These are phyloP conservation scores for Nannochloropsis oceanica DNA, from an alignment of 108 stramenopile species.

Conservation along the genomic window DNA sequence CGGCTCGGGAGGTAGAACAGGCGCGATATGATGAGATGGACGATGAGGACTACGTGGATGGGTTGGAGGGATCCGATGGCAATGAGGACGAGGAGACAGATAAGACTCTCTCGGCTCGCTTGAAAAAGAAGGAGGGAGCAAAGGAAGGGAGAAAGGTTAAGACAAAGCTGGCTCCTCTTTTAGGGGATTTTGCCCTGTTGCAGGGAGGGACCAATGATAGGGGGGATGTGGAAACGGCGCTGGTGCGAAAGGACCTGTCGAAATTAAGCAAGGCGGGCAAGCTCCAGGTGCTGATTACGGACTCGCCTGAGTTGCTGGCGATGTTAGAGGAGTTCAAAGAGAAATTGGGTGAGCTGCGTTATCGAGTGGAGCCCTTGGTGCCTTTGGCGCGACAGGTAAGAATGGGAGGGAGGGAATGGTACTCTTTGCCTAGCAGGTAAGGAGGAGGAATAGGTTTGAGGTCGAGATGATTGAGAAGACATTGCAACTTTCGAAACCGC, in stretches of 20 bases:
- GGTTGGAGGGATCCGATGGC: neutral
- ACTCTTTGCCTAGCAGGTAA: neutral
- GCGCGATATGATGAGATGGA: conserved; percentile 33
- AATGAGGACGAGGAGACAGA: conserved; percentile 12
- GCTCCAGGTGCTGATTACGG: conserved; percentile 32
- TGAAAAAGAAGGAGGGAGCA: conserved; percentile 10
- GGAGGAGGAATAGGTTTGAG: no score
- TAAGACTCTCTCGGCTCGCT: neutral
- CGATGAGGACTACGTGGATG: conserved; percentile 34
- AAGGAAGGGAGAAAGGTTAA: conserved; percentile 10
- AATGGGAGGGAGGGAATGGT: neutral
- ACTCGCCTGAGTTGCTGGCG: conserved; percentile 38
- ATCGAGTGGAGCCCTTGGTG: conserved; percentile 34
- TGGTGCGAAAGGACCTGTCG: conserved; percentile 13
- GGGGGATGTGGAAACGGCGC: conserved; percentile 15
- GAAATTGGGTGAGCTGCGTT: conserved; percentile 19
- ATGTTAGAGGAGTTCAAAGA: conserved; percentile 29
- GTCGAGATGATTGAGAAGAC: neutral
- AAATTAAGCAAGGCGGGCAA: conserved; percentile 25
- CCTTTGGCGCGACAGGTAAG: neutral
- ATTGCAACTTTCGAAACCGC: neutral
- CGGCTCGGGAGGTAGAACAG: conserved; percentile 30
- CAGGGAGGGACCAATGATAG: neutral
- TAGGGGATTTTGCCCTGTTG: neutral
- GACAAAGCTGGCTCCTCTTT: neutral